These are phyloP conservation scores for Populus simonii DNA, from an alignment of 345 rosid genomes.

Conservation along the genomic window DNA sequence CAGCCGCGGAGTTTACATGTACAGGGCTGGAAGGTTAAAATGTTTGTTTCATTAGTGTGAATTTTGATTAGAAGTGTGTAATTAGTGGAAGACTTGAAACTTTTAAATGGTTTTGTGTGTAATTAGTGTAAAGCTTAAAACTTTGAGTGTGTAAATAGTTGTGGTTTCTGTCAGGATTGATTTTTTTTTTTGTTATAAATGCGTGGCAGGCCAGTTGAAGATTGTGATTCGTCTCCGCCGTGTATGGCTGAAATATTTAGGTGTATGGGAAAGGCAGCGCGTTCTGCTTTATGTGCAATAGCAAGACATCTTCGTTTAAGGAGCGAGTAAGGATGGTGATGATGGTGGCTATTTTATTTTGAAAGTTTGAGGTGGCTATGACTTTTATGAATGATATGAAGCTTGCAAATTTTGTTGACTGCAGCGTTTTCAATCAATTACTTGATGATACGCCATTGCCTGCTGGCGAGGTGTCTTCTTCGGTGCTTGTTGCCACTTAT, in stretches of 20 bases:
- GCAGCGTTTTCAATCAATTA: slow-evolving; percentile 89
- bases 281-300: slow-evolving; percentile 76
- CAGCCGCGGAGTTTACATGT: slow-evolving; percentile 66
- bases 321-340: slow-evolving; percentile 78
- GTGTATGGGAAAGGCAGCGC: slow-evolving; percentile 96
- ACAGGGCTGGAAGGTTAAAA: slow-evolving; percentile 84
- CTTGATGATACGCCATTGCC: slow-evolving; percentile 92
- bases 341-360: slow-evolving; percentile 28
- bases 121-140: not conserved
- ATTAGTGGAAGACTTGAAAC: not conserved
- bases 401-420: slow-evolving; percentile 23
- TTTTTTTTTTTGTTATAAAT: slow-evolving; percentile 2
- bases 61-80: not conserved
- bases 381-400: slow-evolving; percentile 1
- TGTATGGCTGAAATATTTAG: slow-evolving; percentile 89
- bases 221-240: slow-evolving; percentile 89
- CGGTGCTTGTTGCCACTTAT: slow-evolving; percentile 75
- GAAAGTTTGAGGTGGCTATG: slow-evolving; percentile 5
- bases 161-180: not conserved
- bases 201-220: slow-evolving; percentile 69
- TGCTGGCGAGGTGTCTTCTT: slow-evolving; percentile 81
- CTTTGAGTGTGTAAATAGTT: not conserved
- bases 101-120: not conserved
- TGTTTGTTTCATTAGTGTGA: not conserved
- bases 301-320: slow-evolving; percentile 92